Base-by-base conservation (phyloP, 176 grass and related monocot species). In the Triticum dicoccoides region DNA sequence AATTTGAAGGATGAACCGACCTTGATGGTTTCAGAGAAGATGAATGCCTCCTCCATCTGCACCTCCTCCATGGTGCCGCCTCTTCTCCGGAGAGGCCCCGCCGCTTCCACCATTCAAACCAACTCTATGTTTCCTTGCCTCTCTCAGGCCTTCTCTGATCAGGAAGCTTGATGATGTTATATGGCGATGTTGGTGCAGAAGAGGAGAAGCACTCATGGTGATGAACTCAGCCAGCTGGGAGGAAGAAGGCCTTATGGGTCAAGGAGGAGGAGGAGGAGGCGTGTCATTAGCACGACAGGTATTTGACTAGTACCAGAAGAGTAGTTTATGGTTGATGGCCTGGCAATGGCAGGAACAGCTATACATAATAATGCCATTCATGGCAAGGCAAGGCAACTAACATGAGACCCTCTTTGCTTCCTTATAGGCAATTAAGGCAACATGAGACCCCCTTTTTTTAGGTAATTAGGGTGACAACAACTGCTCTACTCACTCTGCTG, bases 11-110 rank as follows among this genome's bases (percentile, higher is more conserved):
- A 21, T 82, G 6, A 65, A 44, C 61, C n/a, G 47, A 95, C 95
- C 90, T 95, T 89, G 90, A 97, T 91, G 82, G 88, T 92, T 54
- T 97, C 89, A 27, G 95, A 88, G 88, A 97, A 95, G 81, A 86
- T 30, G 35, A 97, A 83, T 41, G 82, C 82, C 33, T 95, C 88
- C 69, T 89, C 87, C 86, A 89, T 89, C 84, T 81, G 87, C 84
- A 80, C 69, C 88, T 97, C 92, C 30, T 69, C 85, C 10, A 32
- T 54, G 11, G 29, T 8, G 69, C 61, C 89, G 29, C 76, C 81
- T 49, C 81, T 87, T 49, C 76, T 70, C 38, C 70, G 35, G 2
- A 84, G 62, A 49, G 85, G 76, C 10, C 76, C 76, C 38, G 41
- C 38, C 11, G 85, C 69, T 65, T 87, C 81, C 68, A 87, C 85